phyloP scores from a whole-genome alignment of 306 rosid genomes.

The Quercus parvula region DNA sequence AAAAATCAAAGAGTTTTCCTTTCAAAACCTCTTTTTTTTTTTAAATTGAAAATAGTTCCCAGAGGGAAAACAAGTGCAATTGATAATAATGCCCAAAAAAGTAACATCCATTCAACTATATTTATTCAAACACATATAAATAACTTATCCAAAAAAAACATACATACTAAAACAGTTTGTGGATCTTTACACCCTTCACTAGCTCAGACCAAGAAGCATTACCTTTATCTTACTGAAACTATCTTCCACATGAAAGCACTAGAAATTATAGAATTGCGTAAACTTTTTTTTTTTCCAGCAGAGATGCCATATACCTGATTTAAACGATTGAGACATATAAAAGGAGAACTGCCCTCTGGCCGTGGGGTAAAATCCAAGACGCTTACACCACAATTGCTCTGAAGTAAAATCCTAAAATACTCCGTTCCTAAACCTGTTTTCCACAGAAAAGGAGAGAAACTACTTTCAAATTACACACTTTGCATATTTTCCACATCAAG shows the following conservation, averaged over 20 bases:
- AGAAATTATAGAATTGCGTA: neutral
- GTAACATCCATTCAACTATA: neutral
- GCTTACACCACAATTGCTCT: constrained; percentile 94
- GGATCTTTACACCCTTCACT: neutral
- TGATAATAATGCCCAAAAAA: neutral
- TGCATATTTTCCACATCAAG: constrained; percentile 3
- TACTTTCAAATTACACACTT: constrained; percentile 5
- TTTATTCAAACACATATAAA: neutral
- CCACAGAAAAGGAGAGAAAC: constrained; percentile 1
- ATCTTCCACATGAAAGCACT: neutral
- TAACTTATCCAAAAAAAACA: too few relatives aligned
- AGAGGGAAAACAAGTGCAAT: neutral
- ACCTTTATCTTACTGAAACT: neutral
- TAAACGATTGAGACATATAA: constrained; percentile 81
- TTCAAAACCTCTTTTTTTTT: too few relatives aligned
- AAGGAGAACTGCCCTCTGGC: constrained; percentile 66
- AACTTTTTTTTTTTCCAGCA: neutral
- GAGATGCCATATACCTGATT: constrained; percentile 63
- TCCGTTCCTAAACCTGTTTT: constrained; percentile 68
- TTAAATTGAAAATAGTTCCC: too few relatives aligned
- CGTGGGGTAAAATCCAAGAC: constrained; percentile 81
- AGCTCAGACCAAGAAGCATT: neutral
- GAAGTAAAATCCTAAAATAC: constrained; percentile 84
- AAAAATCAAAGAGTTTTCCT: too few relatives aligned
- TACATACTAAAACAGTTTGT: neutral